Base-by-base conservation (phyloP, 2,329 filamentous ascomycete genomes). In the Apiospora saccharicola region DNA sequence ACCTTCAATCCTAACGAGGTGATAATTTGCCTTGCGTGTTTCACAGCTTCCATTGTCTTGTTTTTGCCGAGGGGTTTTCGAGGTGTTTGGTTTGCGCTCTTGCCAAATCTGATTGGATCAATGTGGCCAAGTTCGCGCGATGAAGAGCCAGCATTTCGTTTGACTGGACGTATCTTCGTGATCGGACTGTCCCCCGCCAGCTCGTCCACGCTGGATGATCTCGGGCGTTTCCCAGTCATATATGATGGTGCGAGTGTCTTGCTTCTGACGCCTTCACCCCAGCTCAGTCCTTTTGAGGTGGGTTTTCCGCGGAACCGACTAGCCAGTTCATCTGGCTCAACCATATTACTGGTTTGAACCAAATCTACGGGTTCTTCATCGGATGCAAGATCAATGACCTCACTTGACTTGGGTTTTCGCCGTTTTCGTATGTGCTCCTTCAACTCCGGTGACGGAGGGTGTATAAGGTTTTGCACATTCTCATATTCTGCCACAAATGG, bases 341-440 rank as follows among this genome's bases (percentile, higher is more conserved):
- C 8, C n/a, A 10, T 13, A 3, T 64, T 64, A n/a, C 34, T 41
- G 12, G 57, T n/a, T 64, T 24, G 34, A n/a, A 64, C 34, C 57
- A 64, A 41, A 64, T 64, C 57, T 10, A 64, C 13, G 34, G 57
- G 57, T n/a, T 64, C 57, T 24, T 64, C 57, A 14, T 64, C 57
- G 10, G 34, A 61, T 19, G 26, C 57, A 41, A 64, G 57, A 41
- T 64, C 34, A 22, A 64, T 64, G 34, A 64, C 34, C 19, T 41
- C 19, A 1, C 41, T 41, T 41, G 19, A 8, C 22, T 64, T 34
- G 57, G 8, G 57, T 14, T 24, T 64, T 14, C 57, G 19, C 4
- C 4, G 22, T 41, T n/a, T 64, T n/a, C 4, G 19, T 14, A 7
- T 41, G 57, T 12, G 57, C 22, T n/a, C 19, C 19, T 2, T 12